Base-by-base conservation (phyloP, 352 stramenopile species). In the Globisporangium okanoganense region DNA sequence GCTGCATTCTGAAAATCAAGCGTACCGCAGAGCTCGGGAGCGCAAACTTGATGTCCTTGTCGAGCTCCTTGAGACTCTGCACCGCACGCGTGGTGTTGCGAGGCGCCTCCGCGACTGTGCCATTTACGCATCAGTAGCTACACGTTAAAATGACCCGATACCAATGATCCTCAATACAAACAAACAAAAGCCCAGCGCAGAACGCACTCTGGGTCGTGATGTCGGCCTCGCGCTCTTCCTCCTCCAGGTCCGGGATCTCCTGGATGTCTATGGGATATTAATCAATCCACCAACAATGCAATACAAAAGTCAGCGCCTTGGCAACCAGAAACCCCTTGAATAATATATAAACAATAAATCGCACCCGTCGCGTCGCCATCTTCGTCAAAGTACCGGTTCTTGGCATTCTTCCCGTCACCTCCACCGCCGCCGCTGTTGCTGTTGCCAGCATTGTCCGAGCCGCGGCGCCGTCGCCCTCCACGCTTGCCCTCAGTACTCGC, bases 101-200 rank as follows among this genome's bases (percentile, higher is more conserved):
- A n/a, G 82, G 82, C n/a, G 83, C 83, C 69, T 91, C 79, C 6
- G 83, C 83, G 14, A 93, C 83, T 91, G 41, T n/a, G n/a, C n/a
- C n/a, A 12, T 25, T 24, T 12, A 2, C 10, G 18, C 7, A 14
- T 27, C 2, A 14, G 5, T 3, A 33, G 12, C 25, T 14, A 38
- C 25, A 53, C 7, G 2, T 8, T 12, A 20, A 35, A 2, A 52
- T 6, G 12, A 52, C 13, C 7, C 12, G 14, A 1, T 12, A 13
- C 8, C 3, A 33, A 13, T 25, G 25, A 20, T n/a, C n/a, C n/a
- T n/a, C n/a, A n/a, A n/a, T n/a, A n/a, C n/a, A n/a, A n/a, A n/a
- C n/a, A n/a, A n/a, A n/a, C n/a, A n/a, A n/a, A n/a, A n/a, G n/a
- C n/a, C n/a, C n/a, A n/a, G n/a, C n/a, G n/a, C n/a, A n/a, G n/a